Conservation (phyloP, 2,329 filamentous ascomycete species). For the Lachnellula arida region DNA sequence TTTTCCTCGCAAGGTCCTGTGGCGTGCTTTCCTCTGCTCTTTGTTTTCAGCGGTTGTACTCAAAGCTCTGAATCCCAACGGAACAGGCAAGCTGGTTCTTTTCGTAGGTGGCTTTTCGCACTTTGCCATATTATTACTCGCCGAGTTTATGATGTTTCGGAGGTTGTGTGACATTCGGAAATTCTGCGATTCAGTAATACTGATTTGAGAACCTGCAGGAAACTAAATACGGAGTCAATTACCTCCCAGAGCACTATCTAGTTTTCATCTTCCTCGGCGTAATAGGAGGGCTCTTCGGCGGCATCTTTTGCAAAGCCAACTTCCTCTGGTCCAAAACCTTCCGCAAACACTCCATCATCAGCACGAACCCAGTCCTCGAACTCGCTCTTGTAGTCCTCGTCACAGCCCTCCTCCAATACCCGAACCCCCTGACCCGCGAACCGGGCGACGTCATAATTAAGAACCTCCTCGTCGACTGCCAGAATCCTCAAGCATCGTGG, state of each 20-base stretch:
- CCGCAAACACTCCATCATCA: slow-evolving; percentile 47
- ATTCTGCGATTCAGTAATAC: no score
- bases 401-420: slow-evolving; percentile 51
- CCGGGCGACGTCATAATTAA: slow-evolving; percentile 53
- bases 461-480: slow-evolving; percentile 52
- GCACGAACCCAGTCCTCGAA: slow-evolving; percentile 51
- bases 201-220: slow-evolving; percentile 30
- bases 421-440: slow-evolving; percentile 50
- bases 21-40: slow-evolving; percentile 55
- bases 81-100: slow-evolving; percentile 55
- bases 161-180: no score
- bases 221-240: slow-evolving; percentile 53
- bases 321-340: slow-evolving; percentile 53
- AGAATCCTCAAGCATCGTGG: slow-evolving; percentile 36
- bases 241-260: slow-evolving; percentile 49
- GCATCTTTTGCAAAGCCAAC: slow-evolving; percentile 54
- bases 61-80: slow-evolving; percentile 53
- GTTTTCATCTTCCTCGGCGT: slow-evolving; percentile 53
- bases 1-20: slow-evolving; percentile 55
- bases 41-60: slow-evolving; percentile 50
- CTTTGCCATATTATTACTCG: no score
- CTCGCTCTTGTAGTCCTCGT: slow-evolving; percentile 48
- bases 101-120: slow-evolving; percentile 32
- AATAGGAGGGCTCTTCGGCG: slow-evolving; percentile 54
- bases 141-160: no score